A percentile compares a stretch with the other conserved stretches of the same genome.
Conservation (phyloP, 208 protist genomes). For the Hexamita inflata region DNA sequence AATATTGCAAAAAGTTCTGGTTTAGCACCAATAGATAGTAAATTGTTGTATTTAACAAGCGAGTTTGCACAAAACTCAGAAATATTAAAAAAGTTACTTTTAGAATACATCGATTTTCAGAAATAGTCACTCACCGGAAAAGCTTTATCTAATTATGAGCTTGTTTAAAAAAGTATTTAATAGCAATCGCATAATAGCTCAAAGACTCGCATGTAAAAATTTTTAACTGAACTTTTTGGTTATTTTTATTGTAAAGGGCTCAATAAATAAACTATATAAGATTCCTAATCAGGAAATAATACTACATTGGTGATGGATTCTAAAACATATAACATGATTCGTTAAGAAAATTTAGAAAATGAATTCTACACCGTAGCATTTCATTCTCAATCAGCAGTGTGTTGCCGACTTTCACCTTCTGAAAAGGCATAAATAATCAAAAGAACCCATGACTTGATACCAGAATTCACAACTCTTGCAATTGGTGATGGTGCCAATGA, state of each 20-base stretch:
- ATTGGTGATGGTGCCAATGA: constrained; percentile 41
- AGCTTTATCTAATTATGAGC: not conserved
- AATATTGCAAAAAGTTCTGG: constrained; percentile 3
- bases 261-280: too few species aligned
- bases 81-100: not conserved
- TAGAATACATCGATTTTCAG: too few species aligned
- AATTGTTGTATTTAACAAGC: constrained; percentile 7
- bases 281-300: too few species aligned
- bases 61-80: not conserved
- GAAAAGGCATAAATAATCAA: constrained; percentile 22
- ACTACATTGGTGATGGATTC: not conserved
- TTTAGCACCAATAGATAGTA: not conserved
- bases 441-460: not conserved
- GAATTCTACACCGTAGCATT: not conserved
- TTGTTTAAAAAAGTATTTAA: not conserved
- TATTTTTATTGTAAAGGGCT: too few species aligned
- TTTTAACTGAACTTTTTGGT: too few species aligned
- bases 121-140: not conserved
- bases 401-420: constrained; percentile 7
- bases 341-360: not conserved
- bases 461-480: constrained; percentile 4
- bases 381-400: not conserved
- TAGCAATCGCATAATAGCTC: too few species aligned
- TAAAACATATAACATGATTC: not conserved
- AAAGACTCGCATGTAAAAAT: too few species aligned